Evolutionary conservation across 2,329 filamentous ascomycete genomes (phyloP), one percentile per base, ranked within the genome.

Genomic region (Leptographium wingfieldii): DNA sequence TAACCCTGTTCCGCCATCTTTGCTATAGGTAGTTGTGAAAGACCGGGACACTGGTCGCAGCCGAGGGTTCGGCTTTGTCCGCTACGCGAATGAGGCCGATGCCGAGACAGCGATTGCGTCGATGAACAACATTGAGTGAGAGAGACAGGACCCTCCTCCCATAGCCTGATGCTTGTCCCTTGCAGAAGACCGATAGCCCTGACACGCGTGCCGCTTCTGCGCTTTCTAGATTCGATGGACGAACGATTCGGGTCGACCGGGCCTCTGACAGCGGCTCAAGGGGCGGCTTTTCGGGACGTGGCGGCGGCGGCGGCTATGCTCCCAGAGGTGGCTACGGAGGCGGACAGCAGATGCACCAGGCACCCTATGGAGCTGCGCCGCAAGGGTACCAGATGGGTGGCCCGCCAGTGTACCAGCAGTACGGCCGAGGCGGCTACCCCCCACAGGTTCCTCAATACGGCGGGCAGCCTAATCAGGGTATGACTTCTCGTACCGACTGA

Each of bases 61-160:
- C 80, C 90, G 94, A 73, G 94, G 94, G 63, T 99, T 97, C 73
- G 94, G 94, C 55, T 97, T 97, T 73, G 92, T 99, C 65, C 88
- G 92, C 68, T 99, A 92, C 76, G 76, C 83, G 57, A 83, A 84
- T 65, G 89, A 92, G 65, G 75, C 78, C 54, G 87, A 92, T 73
- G 89, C 90, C 63, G 84, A 91, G 69, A 80, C 80, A 66, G 90
- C 90, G 52, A 92, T 92, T 72, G 73, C 78, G 54, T 77, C 78
- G 65, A 92, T 94, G 89, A 92, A 94, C 79, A 91, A 92, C 71
- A 78, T 89, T 68, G 91, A 96, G 92, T 96, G 81, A 74, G 88
- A 71, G 53, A 59, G 59, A 57, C 59, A 65, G 55, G 29, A 59
- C 16, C 25, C 33, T 12, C 22, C 19, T 31, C 16, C n/a, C 33